Percentiles rank a stretch among this genome's conserved stretches.
These are phyloP conservation scores for Ophiobolus disseminans DNA, from an alignment of 2,329 filamentous ascomycete genomes.

Conservation along the genomic window DNA sequence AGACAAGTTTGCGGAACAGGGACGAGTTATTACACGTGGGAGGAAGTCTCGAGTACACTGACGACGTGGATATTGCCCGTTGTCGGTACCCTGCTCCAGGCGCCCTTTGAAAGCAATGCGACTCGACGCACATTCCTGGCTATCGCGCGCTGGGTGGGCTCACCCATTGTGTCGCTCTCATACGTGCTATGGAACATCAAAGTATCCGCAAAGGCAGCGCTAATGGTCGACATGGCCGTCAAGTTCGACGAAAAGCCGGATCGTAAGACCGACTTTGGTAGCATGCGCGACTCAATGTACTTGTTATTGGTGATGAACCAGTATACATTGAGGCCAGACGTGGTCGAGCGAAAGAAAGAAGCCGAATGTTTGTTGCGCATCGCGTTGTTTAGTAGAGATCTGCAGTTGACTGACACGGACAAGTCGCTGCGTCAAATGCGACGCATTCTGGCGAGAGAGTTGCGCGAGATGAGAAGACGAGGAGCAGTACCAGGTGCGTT, in stretches of 20 bases:
- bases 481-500: conserved; percentile 47
- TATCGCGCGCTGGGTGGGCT: conserved; percentile 47
- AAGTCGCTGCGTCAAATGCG: conserved; percentile 44
- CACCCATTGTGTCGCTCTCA: conserved; percentile 46
- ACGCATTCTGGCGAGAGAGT: conserved; percentile 47
- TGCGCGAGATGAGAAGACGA: conserved; percentile 51
- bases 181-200: conserved; percentile 53
- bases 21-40: conserved; percentile 44
- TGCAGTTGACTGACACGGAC: conserved; percentile 36
- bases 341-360: conserved; percentile 30
- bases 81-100: conserved; percentile 49
- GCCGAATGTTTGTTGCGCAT: conserved; percentile 52
- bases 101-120: conserved; percentile 52
- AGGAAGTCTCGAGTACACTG: conserved; percentile 40
- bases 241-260: conserved; percentile 38
- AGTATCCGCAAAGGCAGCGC: conserved; percentile 48
- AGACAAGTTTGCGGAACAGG: conserved; percentile 43
- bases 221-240: conserved; percentile 51
- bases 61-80: conserved; percentile 52
- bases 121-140: conserved; percentile 46
- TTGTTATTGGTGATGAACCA: conserved; percentile 56
- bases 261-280: conserved; percentile 43
- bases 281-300: conserved; percentile 54
- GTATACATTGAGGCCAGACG: conserved; percentile 48
- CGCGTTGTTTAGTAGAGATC: conserved; percentile 50